Evolutionary conservation across 495 filamentous ascomycete species (phyloP), one percentile per base, ranked within the genome.

Genomic region (Eremomyces bilateralis): DNA sequence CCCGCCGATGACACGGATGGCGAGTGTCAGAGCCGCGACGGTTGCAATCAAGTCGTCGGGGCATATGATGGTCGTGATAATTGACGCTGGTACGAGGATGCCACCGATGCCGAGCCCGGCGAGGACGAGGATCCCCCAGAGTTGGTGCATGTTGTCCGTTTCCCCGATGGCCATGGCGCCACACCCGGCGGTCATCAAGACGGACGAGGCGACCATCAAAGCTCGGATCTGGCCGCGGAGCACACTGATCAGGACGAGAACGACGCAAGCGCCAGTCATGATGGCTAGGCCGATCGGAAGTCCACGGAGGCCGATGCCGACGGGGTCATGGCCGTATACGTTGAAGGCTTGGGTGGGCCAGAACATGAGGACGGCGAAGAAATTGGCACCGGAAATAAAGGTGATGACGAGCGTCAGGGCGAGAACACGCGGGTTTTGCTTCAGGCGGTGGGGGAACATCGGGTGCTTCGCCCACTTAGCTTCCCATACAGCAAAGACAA

Each of bases 311-410:
- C 74, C 74, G 31, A 78, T 64, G n/a, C 54, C 64, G 15, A 73
- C 49, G 3, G 74, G 72, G 38, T 76, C 66, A 38, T 78, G 70
- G 11, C 73, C 73, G 40, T 76, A 79, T 5, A 78, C 70, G 44
- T 79, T 79, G 58, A 71, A 77, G 1, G 72, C 68, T 51, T 80
- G 65, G 0, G 69, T 74, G 0, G 75, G 75, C 75, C 74, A 80
- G 43, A 80, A 71, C 51, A 79, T 64, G 18, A 80, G 48, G 2
- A 78, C 66, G 11, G 71, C 71, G 54, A 79, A 78, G 62, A 79
- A 80, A 48, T 79, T 79, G 36, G 72, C 70, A 6, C 75, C 75
- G 5, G 64, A 71, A 30, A 80, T 75, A 51, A 73, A 75, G 8
- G 73, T 78, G 48, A 80, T 78, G 35, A 80, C 45, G 2, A 80